A percentile compares a stretch with the other conserved stretches of the same genome.
These are phyloP conservation scores for Botrytis byssoidea DNA, from an alignment of 2,329 filamentous ascomycete genomes.

Conservation along the genomic window DNA sequence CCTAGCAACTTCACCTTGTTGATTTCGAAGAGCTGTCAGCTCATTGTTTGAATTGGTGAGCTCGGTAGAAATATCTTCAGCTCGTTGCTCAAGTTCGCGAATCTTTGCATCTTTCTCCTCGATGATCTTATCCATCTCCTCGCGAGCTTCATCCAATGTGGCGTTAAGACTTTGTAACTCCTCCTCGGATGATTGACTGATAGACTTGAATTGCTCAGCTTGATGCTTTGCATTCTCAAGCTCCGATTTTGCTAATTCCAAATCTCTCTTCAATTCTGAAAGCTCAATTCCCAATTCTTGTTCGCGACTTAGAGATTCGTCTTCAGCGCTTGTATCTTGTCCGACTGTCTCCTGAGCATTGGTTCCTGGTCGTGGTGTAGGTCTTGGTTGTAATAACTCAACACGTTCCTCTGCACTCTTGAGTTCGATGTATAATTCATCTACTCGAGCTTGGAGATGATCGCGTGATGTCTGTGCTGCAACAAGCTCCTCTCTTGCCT, in stretches of 20 bases:
- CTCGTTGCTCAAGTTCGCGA: constrained; percentile 75
- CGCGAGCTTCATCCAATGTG: constrained; percentile 81
- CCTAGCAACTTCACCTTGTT: constrained; percentile 70
- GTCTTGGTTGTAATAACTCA: constrained; percentile 76
- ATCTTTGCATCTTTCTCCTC: constrained; percentile 77
- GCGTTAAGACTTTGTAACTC: constrained; percentile 75
- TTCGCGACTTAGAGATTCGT: constrained; percentile 61
- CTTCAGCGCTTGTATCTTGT: constrained; percentile 47
- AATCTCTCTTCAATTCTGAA: constrained; percentile 80
- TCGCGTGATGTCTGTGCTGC: constrained; percentile 84
- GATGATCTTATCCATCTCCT: constrained; percentile 76
- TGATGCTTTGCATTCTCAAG: constrained; percentile 78
- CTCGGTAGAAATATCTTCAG: constrained; percentile 81
- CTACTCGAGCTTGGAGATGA: constrained; percentile 82
- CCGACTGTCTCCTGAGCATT: constrained; percentile 44
- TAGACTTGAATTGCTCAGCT: constrained; percentile 82
- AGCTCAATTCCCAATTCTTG: constrained; percentile 83
- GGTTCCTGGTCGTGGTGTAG: constrained; percentile 58
- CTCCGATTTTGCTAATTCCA: constrained; percentile 78
- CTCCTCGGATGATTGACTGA: constrained; percentile 85
- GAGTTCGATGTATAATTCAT: constrained; percentile 85
- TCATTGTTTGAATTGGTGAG: constrained; percentile 79
- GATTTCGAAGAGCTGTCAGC: constrained; percentile 74
- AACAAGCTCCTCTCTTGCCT: constrained; percentile 82
- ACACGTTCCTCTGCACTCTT: constrained; percentile 86